Percentiles rank a stretch among this genome's conserved stretches.
Evolutionary conservation across 2,329 filamentous ascomycete species (phyloP).

Genomic region (Rosellinia necatrix): DNA sequence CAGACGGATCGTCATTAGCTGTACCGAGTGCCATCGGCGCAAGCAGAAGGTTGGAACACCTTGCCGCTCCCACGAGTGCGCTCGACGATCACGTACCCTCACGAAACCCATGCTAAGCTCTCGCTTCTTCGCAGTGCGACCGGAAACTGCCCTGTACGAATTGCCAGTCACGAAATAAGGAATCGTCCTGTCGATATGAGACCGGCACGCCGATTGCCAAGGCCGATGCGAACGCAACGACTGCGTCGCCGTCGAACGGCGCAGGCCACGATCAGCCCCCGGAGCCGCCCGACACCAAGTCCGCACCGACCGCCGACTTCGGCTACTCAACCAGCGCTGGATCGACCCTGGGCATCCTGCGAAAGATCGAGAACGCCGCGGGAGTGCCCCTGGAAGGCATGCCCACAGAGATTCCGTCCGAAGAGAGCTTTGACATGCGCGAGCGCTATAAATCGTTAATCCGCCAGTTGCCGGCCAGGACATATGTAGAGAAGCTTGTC

Average conservation of each 20-base stretch:
- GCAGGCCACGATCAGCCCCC: conserved; percentile 25
- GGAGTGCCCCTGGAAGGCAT: conserved; percentile 43
- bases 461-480: conserved; percentile 59
- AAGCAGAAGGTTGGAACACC: conserved; percentile 59
- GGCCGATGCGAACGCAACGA: conserved; percentile 35
- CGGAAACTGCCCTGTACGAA: conserved; percentile 63
- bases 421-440: conserved; percentile 49
- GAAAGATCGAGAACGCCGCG: conserved; percentile 56
- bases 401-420: conserved; percentile 38
- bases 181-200: conserved; percentile 62
- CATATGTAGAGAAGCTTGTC: conserved; percentile 59
- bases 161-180: conserved; percentile 61
- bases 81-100: conserved; percentile 11
- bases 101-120: conserved; percentile 18
- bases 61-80: conserved; percentile 5
- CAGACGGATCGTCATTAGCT: conserved; percentile 64
- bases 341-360: conserved; percentile 60
- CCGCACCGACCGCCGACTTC: conserved; percentile 52
- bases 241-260: conserved; percentile 32
- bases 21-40: conserved; percentile 66
- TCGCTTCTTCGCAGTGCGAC: conserved; percentile 54
- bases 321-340: conserved; percentile 56
- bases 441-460: conserved; percentile 64
- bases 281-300: conserved; percentile 42
- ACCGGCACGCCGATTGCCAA: conserved; percentile 52